Evolutionary conservation across 805 yeast genomes (phyloP).

Genomic region (Naumovozyma baii): DNA sequence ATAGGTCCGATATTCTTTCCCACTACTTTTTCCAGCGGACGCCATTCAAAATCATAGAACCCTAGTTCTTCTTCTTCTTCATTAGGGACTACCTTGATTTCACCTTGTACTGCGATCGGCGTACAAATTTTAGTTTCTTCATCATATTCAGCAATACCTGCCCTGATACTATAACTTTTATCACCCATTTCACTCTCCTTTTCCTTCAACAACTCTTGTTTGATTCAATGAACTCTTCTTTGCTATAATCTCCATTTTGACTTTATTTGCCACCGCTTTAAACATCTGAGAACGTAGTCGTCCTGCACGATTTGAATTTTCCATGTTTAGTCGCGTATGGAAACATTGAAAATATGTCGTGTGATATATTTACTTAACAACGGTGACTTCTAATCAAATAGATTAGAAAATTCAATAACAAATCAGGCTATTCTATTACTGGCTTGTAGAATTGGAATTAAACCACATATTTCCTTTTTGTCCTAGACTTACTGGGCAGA

Average conservation of each 20-base stretch:
- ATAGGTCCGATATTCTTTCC: slow-evolving; percentile 21
- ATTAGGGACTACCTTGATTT: slow-evolving; percentile 23
- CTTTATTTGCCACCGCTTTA: not conserved
- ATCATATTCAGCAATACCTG: slow-evolving; percentile 53
- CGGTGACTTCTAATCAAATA: too few species aligned
- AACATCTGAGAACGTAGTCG: not conserved
- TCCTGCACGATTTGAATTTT: not conserved
- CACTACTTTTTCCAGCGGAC: slow-evolving; percentile 21
- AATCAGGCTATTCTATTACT: too few species aligned
- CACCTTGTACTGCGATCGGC: slow-evolving; percentile 50
- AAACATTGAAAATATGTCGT: not conserved
- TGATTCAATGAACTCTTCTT: not conserved
- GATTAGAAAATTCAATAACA: too few species aligned
- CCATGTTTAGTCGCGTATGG: not conserved
- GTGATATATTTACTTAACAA: too few species aligned
- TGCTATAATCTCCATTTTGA: not conserved
- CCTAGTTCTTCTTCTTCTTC: slow-evolving; percentile 27
- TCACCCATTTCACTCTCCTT: not conserved
- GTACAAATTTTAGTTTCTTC: slow-evolving; percentile 47
- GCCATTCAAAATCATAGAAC: slow-evolving; percentile 30
- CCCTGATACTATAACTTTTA: slow-evolving; percentile 32
- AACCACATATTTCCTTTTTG: too few species aligned
- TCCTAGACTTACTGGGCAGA: too few species aligned
- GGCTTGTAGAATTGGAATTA: too few species aligned
- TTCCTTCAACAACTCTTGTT: not conserved